Base-by-base conservation (phyloP, 2,329 filamentous ascomycete genomes). In the Phaeosphaeria sp. region DNA sequence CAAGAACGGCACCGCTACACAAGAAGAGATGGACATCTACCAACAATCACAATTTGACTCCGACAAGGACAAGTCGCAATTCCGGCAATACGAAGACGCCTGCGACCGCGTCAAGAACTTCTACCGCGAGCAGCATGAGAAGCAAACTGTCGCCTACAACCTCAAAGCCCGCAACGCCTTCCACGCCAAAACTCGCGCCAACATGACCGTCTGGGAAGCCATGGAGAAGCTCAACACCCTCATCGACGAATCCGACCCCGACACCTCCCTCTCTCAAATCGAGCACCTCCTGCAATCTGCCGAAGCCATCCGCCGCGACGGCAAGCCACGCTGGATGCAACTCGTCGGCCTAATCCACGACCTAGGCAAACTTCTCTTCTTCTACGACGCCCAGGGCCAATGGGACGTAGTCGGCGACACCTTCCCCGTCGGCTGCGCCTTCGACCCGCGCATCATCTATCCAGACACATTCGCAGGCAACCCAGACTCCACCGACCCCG, bases 321-420 rank as follows among this genome's bases (percentile, higher is more conserved):
- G 90, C 73, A 91, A 91, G 81, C 90, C 90, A 9, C 84, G 89
- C 65, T 93, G 90, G 90, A 92, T 93, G 88, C 89, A 92, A 79
- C 79, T 92, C 25, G 89, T 87, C 0, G 90, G 90, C 6, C 83
- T 93, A 22, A 89, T 93, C 75, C 90, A 93, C 78, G 90, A 93
- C 72, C 83, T 93, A 0, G 90, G 90, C 76, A 93, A 93, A 79
- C 84, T 93, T 11, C 85, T 92, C 63, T 91, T 89, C 82, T 91
- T 92, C 80, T 90, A 90, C 80, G 90, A 87, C 60, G 91, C 90
- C n/a, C 81, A 89, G 70, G 92, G 92, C 51, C 93, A 96, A 80
- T 97, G 93, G 93, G 92, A 96, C 72, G 92, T 96, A 2, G 93
- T 97, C 23, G 93, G 93, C 56, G 90, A 93, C 77, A 93, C 90